Evolutionary conservation across 495 filamentous ascomycete genomes (phyloP).

Genomic region (Penicillium coffeae): DNA sequence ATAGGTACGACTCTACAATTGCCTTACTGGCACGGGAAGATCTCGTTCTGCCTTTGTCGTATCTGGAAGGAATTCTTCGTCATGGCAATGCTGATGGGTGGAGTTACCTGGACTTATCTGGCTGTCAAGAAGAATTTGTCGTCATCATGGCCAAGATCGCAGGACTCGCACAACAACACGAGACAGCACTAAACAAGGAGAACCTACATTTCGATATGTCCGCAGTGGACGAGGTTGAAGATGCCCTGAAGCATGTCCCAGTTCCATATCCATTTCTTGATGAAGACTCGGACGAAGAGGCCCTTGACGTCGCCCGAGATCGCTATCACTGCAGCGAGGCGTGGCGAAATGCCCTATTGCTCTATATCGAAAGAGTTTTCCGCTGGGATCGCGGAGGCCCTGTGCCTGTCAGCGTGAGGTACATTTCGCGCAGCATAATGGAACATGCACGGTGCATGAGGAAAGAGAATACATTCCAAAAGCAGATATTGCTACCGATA

Average conservation of each 20-base stretch:
- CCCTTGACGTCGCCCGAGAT: conserved; percentile 18
- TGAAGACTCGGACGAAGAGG: conserved; percentile 7
- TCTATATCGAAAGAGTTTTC: conserved; percentile 23
- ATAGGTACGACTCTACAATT: conserved; percentile 15
- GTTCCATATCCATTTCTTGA: background rate
- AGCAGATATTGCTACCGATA: background rate
- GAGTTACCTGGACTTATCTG: conserved; percentile 18
- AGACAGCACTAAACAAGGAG: conserved; percentile 11
- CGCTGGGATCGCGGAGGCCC: conserved; percentile 10
- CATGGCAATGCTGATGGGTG: conserved; percentile 8
- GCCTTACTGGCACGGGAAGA: conserved; percentile 14
- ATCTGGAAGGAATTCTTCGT: conserved; percentile 11
- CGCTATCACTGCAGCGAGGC: conserved; percentile 18
- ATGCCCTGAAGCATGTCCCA: background rate
- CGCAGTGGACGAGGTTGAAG: conserved; percentile 13
- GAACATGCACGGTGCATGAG: conserved; percentile 3
- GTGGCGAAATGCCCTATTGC: conserved; percentile 20
- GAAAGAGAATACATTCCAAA: conserved; percentile 2
- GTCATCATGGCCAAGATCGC: conserved; percentile 11
- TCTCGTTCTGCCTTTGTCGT: conserved; percentile 14
- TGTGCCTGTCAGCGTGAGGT: background rate
- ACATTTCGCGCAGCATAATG: conserved; percentile 1
- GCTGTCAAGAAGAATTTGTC: conserved; percentile 15
- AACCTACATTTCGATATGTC: conserved; percentile 17
- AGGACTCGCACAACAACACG: conserved; percentile 13